Evolutionary conservation across 140 eudicot genomes (phyloP).

Genomic region (Bidens hawaiensis): DNA sequence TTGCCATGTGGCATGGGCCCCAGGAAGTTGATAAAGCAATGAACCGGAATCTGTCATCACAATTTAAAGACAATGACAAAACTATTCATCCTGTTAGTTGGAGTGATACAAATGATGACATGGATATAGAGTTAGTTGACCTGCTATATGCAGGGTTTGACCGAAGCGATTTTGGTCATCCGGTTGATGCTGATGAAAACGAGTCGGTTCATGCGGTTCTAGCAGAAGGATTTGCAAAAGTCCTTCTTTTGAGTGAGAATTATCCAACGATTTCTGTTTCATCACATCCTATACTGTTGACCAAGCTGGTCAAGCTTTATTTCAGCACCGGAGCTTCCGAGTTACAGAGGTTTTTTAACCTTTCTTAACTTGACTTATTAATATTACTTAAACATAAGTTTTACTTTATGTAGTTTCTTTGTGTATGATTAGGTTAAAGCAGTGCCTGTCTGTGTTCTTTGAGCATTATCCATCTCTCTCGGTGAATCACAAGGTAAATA

Average conservation of each 20-base stretch:
- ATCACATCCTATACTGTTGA: constrained; percentile 50
- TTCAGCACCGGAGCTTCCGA: constrained; percentile 50
- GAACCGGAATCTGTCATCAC: constrained; percentile 41
- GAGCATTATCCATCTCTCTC: constrained; percentile 97
- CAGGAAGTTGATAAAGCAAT: constrained; percentile 73
- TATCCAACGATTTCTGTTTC: constrained; percentile 49
- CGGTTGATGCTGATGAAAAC: constrained; percentile 46
- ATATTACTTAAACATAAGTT: not conserved
- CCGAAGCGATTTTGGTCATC: constrained; percentile 25
- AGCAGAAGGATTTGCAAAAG: constrained; percentile 91
- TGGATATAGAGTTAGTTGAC: constrained; percentile 49
- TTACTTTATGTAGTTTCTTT: not conserved
- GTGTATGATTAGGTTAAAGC: constrained; percentile 60
- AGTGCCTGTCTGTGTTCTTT: constrained; percentile 89
- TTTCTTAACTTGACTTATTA: not conserved
- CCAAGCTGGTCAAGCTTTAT: constrained; percentile 67
- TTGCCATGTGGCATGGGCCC: constrained; percentile 85
- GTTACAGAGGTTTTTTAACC: constrained; percentile 55
- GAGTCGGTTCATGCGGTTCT: constrained; percentile 75
- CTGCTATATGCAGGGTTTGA: constrained; percentile 62
- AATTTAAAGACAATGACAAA: constrained; percentile 31
- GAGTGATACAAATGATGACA: constrained; percentile 37
- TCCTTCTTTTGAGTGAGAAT: constrained; percentile 74
- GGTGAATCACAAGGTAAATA: constrained; percentile 77
- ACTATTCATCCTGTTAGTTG: constrained; percentile 29